These are phyloP conservation scores for Taphrina confusa DNA, from an alignment of 1,139 yeast species.

Conservation along the genomic window DNA sequence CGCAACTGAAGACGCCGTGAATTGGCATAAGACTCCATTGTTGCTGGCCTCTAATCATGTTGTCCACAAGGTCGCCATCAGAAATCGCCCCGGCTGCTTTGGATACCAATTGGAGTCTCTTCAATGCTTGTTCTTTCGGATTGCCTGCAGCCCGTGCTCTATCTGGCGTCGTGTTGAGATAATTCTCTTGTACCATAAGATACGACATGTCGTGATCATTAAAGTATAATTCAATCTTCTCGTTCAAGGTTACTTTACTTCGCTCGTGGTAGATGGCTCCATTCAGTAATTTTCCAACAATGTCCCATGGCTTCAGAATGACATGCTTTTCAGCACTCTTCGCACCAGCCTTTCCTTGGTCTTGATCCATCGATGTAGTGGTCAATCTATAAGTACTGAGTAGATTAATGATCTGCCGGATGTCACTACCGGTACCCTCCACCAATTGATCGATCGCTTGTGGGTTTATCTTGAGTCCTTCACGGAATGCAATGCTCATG, in stretches of 20 bases:
- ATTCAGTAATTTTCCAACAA: constrained; percentile 68
- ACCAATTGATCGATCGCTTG: constrained; percentile 80
- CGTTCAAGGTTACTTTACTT: constrained; percentile 62
- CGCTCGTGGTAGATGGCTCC: constrained; percentile 62
- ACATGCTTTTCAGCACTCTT: constrained; percentile 85
- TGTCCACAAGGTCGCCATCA: constrained; percentile 75
- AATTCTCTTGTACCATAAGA: constrained; percentile 93
- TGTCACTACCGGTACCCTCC: constrained; percentile 82
- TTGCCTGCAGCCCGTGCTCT: constrained; percentile 39
- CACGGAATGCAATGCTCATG: constrained; percentile 87
- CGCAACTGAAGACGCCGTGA: constrained; percentile 85
- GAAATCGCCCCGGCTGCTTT: constrained; percentile 85
- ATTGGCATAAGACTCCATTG: constrained; percentile 94
- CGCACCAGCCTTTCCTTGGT: constrained; percentile 50
- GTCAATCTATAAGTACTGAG: constrained; percentile 80
- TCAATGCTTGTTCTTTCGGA: constrained; percentile 39
- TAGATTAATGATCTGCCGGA: constrained; percentile 88
- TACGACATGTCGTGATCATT: constrained; percentile 95
- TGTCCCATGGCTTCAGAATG: constrained; percentile 90
- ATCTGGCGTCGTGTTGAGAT: constrained; percentile 57
- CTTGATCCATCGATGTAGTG: constrained; percentile 61
- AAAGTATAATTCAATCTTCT: constrained; percentile 84
- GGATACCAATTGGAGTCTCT: constrained; percentile 65
- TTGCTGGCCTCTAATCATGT: constrained; percentile 85
- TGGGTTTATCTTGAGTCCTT: constrained; percentile 76